Percentiles rank a stretch among this genome's conserved stretches.
These are phyloP conservation scores for Penicillium macrosclerotiorum DNA, from an alignment of 495 filamentous ascomycete species.

Conservation along the genomic window DNA sequence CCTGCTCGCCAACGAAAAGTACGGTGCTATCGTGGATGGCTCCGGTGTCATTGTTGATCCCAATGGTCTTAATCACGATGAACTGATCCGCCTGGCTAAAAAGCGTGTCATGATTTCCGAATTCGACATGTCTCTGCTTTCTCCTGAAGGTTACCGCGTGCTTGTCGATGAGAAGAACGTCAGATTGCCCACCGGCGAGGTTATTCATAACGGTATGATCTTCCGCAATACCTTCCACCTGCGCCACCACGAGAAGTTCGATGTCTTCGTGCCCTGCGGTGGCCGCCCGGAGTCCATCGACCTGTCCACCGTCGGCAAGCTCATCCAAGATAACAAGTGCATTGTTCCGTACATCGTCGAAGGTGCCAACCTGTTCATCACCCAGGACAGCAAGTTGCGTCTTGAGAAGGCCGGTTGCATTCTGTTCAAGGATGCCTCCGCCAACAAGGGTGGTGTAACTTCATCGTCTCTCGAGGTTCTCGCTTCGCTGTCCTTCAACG, in stretches of 20 bases:
- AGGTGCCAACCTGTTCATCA: conserved; percentile 97
- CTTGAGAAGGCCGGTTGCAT: conserved; percentile 92
- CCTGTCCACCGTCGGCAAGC: conserved; percentile 74
- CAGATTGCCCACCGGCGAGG: conserved; percentile 79
- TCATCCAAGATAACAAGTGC: conserved; percentile 80
- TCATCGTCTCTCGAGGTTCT: conserved; percentile 97
- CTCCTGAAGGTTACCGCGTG: conserved; percentile 84
- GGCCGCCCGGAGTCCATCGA: conserved; percentile 97
- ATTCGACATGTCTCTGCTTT: conserved; percentile 84
- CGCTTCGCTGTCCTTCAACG: conserved; percentile 90
- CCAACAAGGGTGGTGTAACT: conserved; percentile 98
- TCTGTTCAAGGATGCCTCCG: conserved; percentile 95
- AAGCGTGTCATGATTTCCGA: conserved; percentile 84
- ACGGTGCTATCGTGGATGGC: conserved; percentile 89
- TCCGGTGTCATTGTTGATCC: conserved; percentile 93
- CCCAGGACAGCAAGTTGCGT: conserved; percentile 93
- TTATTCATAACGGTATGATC: conserved; percentile 83
- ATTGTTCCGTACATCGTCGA: conserved; percentile 94
- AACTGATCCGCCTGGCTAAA: conserved; percentile 82
- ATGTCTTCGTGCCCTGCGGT: conserved; percentile 94
- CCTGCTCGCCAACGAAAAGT: conserved; percentile 90
- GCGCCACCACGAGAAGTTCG: conserved; percentile 69
- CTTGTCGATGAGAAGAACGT: conserved; percentile 87
- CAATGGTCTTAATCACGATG: conserved; percentile 78
- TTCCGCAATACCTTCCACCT: conserved; percentile 98